phyloP scores from a whole-genome alignment of 192 early-diverging fungal genomes.

The Podila horticola region DNA sequence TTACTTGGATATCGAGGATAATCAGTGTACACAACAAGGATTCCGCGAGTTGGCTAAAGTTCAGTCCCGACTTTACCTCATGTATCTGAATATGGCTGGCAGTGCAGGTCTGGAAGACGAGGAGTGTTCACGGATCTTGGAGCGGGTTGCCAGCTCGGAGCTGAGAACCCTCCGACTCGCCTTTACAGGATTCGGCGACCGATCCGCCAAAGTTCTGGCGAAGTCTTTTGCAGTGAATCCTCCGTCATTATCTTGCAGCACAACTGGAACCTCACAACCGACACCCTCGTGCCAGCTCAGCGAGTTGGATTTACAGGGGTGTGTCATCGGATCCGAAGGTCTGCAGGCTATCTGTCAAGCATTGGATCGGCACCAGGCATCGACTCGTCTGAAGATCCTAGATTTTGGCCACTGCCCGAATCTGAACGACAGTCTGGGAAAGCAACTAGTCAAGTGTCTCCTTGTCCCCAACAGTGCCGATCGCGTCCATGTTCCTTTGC shows the following conservation, averaged over 20 bases:
- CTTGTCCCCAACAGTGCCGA: conserved; percentile 24
- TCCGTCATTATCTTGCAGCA: background rate
- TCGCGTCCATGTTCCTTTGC: background rate
- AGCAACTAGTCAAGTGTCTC: conserved; percentile 9
- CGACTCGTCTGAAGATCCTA: conserved; percentile 14
- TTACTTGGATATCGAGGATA: conserved; percentile 46
- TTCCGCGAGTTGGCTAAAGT: conserved; percentile 26
- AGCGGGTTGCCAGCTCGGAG: conserved; percentile 19
- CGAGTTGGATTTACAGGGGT: conserved; percentile 39
- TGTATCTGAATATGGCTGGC: conserved; percentile 33
- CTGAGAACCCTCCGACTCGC: conserved; percentile 23
- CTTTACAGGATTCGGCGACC: conserved; percentile 35
- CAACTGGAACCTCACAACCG: background rate
- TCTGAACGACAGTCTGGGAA: conserved; percentile 12
- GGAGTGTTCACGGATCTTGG: conserved; percentile 33
- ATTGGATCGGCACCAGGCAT: background rate
- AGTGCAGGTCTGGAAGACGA: conserved; percentile 21
- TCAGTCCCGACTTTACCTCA: conserved; percentile 25
- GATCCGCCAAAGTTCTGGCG: conserved; percentile 20
- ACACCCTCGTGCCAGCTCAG: conserved; percentile 9
- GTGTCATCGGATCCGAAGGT: conserved; percentile 23
- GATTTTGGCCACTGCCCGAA: conserved; percentile 36
- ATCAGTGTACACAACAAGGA: conserved; percentile 30
- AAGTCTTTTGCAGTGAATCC: background rate
- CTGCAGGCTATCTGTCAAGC: conserved; percentile 10